Evolutionary conservation across 2,329 filamentous ascomycete species (phyloP).

Genomic region (Ophiostoma angusticollis): DNA sequence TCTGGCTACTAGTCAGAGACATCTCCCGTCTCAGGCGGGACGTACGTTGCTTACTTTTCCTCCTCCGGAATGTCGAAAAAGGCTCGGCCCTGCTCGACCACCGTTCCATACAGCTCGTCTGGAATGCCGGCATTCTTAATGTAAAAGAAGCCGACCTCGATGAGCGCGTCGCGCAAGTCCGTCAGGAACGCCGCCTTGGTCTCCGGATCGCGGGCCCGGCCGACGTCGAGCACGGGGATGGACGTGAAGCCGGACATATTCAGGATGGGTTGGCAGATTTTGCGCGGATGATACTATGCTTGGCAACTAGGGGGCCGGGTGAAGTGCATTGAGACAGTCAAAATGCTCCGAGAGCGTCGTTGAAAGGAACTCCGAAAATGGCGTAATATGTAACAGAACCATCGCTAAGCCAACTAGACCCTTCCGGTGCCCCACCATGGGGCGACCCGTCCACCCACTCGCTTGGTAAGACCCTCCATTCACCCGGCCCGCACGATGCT

Average conservation of each 20-base stretch:
- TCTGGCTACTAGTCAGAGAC: conserved; percentile 22
- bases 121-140: conserved; percentile 67
- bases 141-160: conserved; percentile 83
- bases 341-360: no score
- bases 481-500: conserved; percentile 5
- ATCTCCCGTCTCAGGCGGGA: no score
- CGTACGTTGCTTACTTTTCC: conserved; percentile 70
- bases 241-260: conserved; percentile 58
- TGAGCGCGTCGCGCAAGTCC: conserved; percentile 59
- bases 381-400: conserved; percentile 4
- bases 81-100: conserved; percentile 52
- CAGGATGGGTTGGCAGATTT: no score
- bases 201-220: conserved; percentile 45
- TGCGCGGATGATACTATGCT: no score
- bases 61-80: conserved; percentile 68
- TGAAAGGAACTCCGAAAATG: conserved; percentile 3
- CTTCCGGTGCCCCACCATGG: neutral
- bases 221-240: conserved; percentile 67
- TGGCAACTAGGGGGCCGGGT: no score
- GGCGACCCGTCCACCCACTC: no score
- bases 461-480: no score
- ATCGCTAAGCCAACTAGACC: neutral
- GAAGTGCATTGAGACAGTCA: no score
- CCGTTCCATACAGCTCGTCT: conserved; percentile 48
- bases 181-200: conserved; percentile 62